phyloP scores from a whole-genome alignment of 108 stramenopile species.

The Pelagomonas calceolata region DNA sequence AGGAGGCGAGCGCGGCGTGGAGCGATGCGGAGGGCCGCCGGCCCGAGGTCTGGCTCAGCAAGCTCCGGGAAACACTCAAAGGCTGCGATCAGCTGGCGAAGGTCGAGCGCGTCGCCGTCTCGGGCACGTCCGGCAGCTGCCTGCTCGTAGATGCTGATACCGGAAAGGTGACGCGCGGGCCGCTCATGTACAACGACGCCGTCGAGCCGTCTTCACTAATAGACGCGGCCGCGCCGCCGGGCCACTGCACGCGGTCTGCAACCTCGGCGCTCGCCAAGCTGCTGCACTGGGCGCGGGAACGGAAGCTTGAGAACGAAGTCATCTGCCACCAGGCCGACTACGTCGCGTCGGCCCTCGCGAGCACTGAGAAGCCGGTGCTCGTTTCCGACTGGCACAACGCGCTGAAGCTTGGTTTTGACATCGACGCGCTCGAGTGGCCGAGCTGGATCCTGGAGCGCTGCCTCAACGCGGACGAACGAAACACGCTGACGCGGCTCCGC shows the following conservation, averaged over 20 bases:
- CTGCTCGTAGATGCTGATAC: no score
- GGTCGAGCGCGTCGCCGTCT: background rate
- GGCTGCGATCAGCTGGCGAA: background rate
- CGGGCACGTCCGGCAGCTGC: background rate
- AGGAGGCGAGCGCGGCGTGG: background rate
- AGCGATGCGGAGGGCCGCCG: background rate
- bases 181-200: background rate
- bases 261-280: slow-evolving; percentile 80
- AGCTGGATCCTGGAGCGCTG: slow-evolving; percentile 50
- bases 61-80: background rate
- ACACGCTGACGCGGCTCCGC: slow-evolving; percentile 17
- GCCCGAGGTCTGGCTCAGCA: background rate
- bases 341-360: slow-evolving; percentile 31
- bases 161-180: background rate
- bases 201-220: slow-evolving; percentile 5
- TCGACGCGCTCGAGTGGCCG: slow-evolving; percentile 54
- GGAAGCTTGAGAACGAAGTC: slow-evolving; percentile 46
- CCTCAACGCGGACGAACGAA: slow-evolving; percentile 29
- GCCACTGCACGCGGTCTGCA: slow-evolving; percentile 60
- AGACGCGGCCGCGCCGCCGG: slow-evolving; percentile 53
- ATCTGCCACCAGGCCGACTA: slow-evolving; percentile 88
- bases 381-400: slow-evolving; percentile 82
- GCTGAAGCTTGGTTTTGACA: slow-evolving; percentile 80
- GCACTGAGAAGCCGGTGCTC: background rate
- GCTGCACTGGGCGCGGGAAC: slow-evolving; percentile 64